Evolutionary conservation across 352 stramenopile species (phyloP).

Genomic region (Globisporangium mamillatum): DNA sequence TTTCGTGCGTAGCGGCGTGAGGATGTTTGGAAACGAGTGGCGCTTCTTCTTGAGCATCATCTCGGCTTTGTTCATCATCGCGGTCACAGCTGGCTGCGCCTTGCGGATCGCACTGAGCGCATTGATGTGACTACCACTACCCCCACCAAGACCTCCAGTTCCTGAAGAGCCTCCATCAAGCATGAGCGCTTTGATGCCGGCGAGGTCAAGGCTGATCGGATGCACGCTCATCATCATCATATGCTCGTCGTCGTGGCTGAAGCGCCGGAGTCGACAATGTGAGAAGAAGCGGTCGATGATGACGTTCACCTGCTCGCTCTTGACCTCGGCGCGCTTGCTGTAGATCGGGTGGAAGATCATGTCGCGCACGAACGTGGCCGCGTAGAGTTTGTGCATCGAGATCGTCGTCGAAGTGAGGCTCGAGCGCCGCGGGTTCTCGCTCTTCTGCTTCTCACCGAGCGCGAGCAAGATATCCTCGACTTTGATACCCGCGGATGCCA

Average conservation of each 20-base stretch:
- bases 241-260: constrained; percentile 58
- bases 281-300: constrained; percentile 71
- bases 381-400: constrained; percentile 43
- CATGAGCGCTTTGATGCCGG: constrained; percentile 9
- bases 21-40: constrained; percentile 65
- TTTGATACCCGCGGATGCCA: constrained; percentile 36
- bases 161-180: background rate
- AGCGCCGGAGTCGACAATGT: constrained; percentile 60
- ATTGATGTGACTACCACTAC: background rate
- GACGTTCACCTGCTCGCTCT: constrained; percentile 36
- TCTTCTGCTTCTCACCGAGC: constrained; percentile 52
- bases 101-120: background rate
- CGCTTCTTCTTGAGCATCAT: constrained; percentile 45
- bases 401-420: constrained; percentile 17
- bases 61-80: constrained; percentile 25
- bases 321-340: constrained; percentile 42
- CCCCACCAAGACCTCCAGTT: background rate
- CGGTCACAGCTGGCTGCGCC: constrained; percentile 19
- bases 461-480: constrained; percentile 53
- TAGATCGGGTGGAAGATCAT: constrained; percentile 79
- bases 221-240: constrained; percentile 20
- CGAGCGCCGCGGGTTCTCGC: constrained; percentile 26
- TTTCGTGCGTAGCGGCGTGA: constrained; percentile 22
- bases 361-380: constrained; percentile 66
- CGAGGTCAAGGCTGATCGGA: constrained; percentile 8